Conservation (phyloP, 148 eudicot species). For the Vaccinium macrocarpon region DNA sequence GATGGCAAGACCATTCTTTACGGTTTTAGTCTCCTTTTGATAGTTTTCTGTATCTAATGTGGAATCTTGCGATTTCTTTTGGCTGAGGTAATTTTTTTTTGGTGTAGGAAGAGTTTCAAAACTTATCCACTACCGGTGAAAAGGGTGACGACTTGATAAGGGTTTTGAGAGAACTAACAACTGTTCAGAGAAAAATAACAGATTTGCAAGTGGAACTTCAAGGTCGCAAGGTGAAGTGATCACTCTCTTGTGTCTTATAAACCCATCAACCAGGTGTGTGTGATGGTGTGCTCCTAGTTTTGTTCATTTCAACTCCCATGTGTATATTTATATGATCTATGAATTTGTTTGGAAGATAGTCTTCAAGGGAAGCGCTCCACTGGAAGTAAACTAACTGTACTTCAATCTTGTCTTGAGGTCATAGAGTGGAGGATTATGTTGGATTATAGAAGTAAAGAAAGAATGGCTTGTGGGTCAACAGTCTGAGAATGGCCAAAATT, state of each 20-base stretch:
- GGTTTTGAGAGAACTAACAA: slow-evolving; percentile 88
- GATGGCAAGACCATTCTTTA: background rate
- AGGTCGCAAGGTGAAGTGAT: slow-evolving; percentile 78
- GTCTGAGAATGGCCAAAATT: background rate
- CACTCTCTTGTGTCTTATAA: slow-evolving; percentile 1
- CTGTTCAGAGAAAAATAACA: slow-evolving; percentile 90
- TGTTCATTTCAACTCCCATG: background rate
- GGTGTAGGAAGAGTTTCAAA: slow-evolving; percentile 74
- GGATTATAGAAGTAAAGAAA: background rate
- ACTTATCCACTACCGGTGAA: slow-evolving; percentile 49
- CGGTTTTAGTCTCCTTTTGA: background rate
- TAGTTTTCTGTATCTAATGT: background rate
- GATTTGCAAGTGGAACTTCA: slow-evolving; percentile 98
- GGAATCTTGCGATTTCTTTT: background rate
- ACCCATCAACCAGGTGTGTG: background rate
- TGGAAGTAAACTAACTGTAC: background rate
- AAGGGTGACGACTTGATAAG: slow-evolving; percentile 82
- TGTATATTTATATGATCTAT: background rate
- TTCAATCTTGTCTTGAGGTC: background rate
- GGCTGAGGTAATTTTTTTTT: slow-evolving; percentile 11
- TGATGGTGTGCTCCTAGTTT: background rate
- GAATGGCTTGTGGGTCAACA: background rate
- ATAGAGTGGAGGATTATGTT: background rate
- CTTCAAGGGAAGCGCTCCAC: background rate
- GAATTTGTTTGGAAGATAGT: background rate